These are phyloP conservation scores for Cercospora citrullina DNA, from an alignment of 2,329 filamentous ascomycete genomes.

Conservation along the genomic window DNA sequence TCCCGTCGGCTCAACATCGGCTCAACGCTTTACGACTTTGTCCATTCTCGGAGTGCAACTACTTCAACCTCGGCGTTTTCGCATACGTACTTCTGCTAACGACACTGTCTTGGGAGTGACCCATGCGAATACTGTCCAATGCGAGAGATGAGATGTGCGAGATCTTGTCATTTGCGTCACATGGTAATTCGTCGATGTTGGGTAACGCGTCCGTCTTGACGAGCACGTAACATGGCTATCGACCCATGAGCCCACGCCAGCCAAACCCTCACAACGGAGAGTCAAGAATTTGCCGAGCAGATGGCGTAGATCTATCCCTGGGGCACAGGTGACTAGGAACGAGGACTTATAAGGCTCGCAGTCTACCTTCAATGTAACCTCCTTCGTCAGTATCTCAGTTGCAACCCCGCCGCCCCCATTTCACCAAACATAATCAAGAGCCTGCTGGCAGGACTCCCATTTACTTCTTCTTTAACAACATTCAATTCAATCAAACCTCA, in stretches of 20 bases:
- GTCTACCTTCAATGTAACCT: background rate
- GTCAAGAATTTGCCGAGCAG: background rate
- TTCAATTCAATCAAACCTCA: background rate
- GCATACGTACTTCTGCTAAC: background rate
- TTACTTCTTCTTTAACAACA: background rate
- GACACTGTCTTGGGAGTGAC: background rate
- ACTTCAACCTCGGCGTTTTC: background rate
- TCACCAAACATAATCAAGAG: background rate
- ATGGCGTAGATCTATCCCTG: background rate
- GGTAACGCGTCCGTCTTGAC: background rate
- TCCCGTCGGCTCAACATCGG: slow-evolving; percentile 3
- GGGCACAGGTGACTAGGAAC: background rate
- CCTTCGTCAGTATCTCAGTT: background rate
- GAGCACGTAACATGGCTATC: background rate
- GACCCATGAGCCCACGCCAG: background rate
- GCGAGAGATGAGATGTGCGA: background rate
- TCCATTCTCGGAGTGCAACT: background rate
- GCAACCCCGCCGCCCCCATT: background rate
- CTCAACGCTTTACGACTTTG: background rate
- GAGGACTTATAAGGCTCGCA: background rate
- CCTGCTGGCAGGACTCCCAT: background rate
- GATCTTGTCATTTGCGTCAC: background rate
- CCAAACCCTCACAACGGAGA: background rate
- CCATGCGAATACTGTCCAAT: background rate
- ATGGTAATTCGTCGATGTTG: background rate